Conservation (phyloP, 2,329 filamentous ascomycete species). For the Pseudogymnoascus sp. region DNA sequence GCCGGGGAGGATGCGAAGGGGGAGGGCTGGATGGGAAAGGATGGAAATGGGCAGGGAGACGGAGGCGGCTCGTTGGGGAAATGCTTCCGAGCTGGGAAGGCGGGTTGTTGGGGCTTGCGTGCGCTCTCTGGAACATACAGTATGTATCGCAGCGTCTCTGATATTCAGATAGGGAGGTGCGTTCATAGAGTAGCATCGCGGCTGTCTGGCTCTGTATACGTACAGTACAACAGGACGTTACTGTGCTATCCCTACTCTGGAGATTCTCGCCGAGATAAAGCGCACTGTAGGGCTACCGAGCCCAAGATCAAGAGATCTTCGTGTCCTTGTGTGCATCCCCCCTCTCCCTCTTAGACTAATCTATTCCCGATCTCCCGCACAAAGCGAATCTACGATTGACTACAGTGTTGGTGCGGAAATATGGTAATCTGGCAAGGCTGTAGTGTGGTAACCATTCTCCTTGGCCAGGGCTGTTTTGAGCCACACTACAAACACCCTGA, state of each 20-base stretch:
- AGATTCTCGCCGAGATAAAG: not conserved
- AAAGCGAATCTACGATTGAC: not conserved
- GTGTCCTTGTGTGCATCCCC: not conserved
- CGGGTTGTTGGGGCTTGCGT: not conserved
- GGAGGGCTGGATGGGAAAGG: not conserved
- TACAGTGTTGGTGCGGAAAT: not conserved
- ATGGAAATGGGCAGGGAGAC: not conserved
- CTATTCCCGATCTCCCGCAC: not conserved
- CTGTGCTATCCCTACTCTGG: not conserved
- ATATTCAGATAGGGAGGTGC: not conserved
- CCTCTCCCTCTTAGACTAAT: not conserved
- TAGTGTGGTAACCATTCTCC: not conserved
- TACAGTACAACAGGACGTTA: not conserved
- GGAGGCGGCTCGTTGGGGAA: not conserved
- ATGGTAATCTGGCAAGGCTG: not conserved
- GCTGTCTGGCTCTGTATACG: not conserved
- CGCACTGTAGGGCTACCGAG: not conserved
- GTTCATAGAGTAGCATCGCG: not conserved
- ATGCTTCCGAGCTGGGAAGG: not conserved
- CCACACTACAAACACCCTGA: not conserved
- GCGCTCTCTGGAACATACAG: not conserved
- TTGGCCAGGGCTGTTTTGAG: not conserved
- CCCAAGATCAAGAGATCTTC: not conserved
- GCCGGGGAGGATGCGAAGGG: not conserved
- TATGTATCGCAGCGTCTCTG: not conserved